Conservation (phyloP, 371 early-diverging fungal genomes). For the Saksenaea oblongispora region DNA sequence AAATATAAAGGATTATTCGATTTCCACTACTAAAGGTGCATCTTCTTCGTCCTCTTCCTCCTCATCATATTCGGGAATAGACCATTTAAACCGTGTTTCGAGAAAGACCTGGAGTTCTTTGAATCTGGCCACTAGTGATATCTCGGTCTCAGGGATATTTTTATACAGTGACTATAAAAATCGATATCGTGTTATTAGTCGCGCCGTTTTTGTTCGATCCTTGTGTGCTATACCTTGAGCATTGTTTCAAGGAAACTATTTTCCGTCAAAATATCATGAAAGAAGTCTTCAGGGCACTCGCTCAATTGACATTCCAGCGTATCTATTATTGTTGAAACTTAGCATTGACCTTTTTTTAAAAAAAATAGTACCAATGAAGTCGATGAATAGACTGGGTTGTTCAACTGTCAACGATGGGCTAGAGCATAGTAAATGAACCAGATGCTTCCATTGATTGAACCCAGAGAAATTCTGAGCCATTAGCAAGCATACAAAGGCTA, state of each 20-base stretch:
- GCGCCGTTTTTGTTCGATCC: not conserved
- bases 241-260: constrained; percentile 67
- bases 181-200: not conserved
- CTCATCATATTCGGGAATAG: constrained; percentile 30
- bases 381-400: constrained; percentile 45
- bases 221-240: constrained; percentile 43
- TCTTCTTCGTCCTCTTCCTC: constrained; percentile 52
- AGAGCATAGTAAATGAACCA: constrained; percentile 72
- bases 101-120: constrained; percentile 40
- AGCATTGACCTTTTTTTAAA: not conserved
- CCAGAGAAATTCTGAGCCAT: constrained; percentile 86
- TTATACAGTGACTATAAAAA: constrained; percentile 36
- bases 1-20: constrained; percentile 5
- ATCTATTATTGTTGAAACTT: constrained; percentile 24
- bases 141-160: constrained; percentile 27
- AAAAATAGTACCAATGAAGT: constrained; percentile 59
- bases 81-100: constrained; percentile 51
- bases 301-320: constrained; percentile 64
- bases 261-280: constrained; percentile 68
- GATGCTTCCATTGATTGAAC: constrained; percentile 87
- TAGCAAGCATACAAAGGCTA: constrained; percentile 79
- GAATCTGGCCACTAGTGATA: constrained; percentile 30
- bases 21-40: constrained; percentile 66
- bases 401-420: constrained; percentile 61
- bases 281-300: constrained; percentile 85